phyloP scores from a whole-genome alignment of 768 basidiomycete species.

The Boletus sensibilis region DNA sequence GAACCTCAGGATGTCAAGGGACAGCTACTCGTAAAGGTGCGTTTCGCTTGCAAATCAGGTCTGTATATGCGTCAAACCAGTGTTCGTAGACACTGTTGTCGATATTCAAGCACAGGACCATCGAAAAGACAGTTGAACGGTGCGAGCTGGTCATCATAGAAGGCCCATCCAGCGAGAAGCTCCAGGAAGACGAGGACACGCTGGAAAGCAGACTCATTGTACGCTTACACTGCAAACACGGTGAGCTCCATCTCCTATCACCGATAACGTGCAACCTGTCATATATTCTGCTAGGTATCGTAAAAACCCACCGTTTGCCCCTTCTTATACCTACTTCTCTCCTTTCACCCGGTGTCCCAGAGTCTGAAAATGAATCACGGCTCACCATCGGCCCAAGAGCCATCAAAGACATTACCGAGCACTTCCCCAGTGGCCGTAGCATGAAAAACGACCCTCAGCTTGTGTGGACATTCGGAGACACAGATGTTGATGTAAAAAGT shows the following conservation, averaged over 20 bases:
- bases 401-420: constrained; percentile 76
- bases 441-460: constrained; percentile 73
- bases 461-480: constrained; percentile 73
- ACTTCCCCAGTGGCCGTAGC: constrained; percentile 67
- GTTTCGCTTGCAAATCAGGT: constrained; percentile 4
- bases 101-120: constrained; percentile 68
- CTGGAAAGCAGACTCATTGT: constrained; percentile 72
- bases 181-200: constrained; percentile 46
- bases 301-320: constrained; percentile 77
- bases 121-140: constrained; percentile 74
- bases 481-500: constrained; percentile 68
- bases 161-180: constrained; percentile 37
- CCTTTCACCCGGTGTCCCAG: constrained; percentile 65
- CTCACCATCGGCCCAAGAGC: constrained; percentile 71
- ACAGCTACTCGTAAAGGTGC: constrained; percentile 69
- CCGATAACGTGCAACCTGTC: constrained; percentile 3
- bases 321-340: constrained; percentile 57
- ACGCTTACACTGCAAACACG: constrained; percentile 80
- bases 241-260: constrained; percentile 37
- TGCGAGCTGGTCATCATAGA: constrained; percentile 75
- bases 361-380: constrained; percentile 56
- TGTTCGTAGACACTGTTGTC: constrained; percentile 59
- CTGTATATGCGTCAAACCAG: neutral
- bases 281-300: constrained; percentile 51
- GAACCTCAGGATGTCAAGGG: constrained; percentile 54